These are phyloP conservation scores for Trichoderma citrinoviride DNA, from an alignment of 2,329 filamentous ascomycete genomes.

Conservation along the genomic window DNA sequence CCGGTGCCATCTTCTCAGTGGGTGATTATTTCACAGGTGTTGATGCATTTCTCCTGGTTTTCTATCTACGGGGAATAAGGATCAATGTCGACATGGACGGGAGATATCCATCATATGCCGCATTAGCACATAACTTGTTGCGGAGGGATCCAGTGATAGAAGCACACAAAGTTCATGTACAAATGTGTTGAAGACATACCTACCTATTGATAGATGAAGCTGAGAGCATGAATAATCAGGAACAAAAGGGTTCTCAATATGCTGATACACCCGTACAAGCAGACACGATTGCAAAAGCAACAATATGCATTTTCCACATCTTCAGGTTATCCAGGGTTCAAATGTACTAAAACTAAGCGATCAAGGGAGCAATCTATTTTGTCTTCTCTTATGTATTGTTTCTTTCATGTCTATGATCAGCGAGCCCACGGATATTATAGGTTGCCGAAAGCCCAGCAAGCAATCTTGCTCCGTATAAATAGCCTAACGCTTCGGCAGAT, in stretches of 20 bases:
- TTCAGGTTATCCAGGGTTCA: no score
- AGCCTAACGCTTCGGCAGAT: neutral
- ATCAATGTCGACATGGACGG: neutral
- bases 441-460: no score
- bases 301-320: no score
- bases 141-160: neutral
- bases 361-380: no score
- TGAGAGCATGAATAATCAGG: no score
- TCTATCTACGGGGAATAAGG: neutral
- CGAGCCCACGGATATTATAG: no score
- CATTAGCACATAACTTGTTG: neutral
- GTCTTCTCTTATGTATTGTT: neutral
- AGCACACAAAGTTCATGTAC: neutral
- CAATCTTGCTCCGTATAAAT: neutral
- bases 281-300: no score
- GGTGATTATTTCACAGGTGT: slow-evolving; percentile 1
- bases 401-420: no score
- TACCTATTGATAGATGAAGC: no score
- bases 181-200: neutral
- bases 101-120: neutral
- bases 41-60: neutral
- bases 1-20: neutral
- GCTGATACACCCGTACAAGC: no score
- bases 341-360: no score
- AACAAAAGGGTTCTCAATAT: no score